These are phyloP conservation scores for Rachicladosporium sp. DNA, from an alignment of 2,329 filamentous ascomycete species.

Conservation along the genomic window DNA sequence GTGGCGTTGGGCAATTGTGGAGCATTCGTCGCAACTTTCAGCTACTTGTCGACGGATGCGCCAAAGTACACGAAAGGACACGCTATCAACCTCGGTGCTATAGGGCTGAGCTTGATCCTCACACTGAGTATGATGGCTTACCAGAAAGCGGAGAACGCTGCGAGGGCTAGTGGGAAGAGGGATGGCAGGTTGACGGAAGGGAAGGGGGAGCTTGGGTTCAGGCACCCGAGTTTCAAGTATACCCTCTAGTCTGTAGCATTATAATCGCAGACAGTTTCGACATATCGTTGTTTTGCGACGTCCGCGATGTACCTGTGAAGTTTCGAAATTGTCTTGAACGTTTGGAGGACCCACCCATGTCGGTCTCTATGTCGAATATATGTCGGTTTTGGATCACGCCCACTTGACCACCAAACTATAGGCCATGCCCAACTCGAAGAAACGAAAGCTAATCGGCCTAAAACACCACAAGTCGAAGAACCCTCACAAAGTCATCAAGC, in stretches of 20 bases:
- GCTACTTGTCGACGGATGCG: conserved; percentile 32
- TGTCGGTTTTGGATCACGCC: too few relatives aligned
- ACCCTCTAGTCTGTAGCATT: conserved; percentile 10
- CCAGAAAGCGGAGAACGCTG: conserved; percentile 30
- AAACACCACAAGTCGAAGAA: too few relatives aligned
- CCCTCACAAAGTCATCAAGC: too few relatives aligned
- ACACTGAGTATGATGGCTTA: conserved; percentile 26
- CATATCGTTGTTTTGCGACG: too few relatives aligned
- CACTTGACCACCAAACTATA: too few relatives aligned
- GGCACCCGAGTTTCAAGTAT: conserved; percentile 31
- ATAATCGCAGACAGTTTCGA: too few relatives aligned
- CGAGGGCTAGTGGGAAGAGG: conserved; percentile 27
- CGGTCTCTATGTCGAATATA: too few relatives aligned
- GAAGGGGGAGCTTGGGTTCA: conserved; percentile 26
- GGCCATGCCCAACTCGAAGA: too few relatives aligned
- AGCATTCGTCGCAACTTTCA: conserved; percentile 35
- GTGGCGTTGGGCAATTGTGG: conserved; percentile 31
- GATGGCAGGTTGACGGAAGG: conserved; percentile 24
- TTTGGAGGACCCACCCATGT: too few relatives aligned
- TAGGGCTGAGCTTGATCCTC: conserved; percentile 25
- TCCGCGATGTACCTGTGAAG: too few relatives aligned
- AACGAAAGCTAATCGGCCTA: too few relatives aligned
- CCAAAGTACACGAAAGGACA: conserved; percentile 30
- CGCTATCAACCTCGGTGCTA: conserved; percentile 29
- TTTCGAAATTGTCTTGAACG: too few relatives aligned